Conservation (phyloP, 208 protist genomes). For the Vickermania ingenoplastis region DNA sequence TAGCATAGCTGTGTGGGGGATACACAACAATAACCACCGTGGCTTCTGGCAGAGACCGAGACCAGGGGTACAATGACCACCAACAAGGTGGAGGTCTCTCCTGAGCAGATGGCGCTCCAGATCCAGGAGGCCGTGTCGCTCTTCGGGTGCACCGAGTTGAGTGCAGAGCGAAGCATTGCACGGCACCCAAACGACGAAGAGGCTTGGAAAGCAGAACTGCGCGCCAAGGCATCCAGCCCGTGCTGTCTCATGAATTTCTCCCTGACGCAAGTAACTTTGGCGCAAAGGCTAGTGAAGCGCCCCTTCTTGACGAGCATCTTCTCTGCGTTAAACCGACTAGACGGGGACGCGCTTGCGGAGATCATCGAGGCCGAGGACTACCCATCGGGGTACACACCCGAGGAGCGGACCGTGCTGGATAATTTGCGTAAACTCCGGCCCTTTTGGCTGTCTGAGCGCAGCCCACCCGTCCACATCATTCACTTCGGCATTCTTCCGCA, state of each 20-base stretch:
- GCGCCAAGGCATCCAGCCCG: background rate
- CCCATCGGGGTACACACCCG: background rate
- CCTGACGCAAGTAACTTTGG: background rate
- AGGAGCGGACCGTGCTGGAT: background rate
- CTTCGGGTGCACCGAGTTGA: background rate
- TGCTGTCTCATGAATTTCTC: background rate
- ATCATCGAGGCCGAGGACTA: background rate
- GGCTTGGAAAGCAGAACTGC: background rate
- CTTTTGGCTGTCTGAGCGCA: background rate
- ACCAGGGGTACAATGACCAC: too few species aligned
- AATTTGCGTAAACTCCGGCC: too few species aligned
- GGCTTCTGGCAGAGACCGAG: too few species aligned
- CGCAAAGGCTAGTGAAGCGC: background rate
- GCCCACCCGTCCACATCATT: conserved; percentile 9
- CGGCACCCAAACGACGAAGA: background rate
- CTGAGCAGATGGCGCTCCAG: too few species aligned
- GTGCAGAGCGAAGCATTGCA: background rate
- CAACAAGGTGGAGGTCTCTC: too few species aligned
- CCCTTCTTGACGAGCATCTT: background rate
- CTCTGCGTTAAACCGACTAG: background rate
- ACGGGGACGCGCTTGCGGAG: background rate
- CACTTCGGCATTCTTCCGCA: conserved; percentile 17
- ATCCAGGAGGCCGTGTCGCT: too few species aligned
- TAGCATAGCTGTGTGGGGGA: too few species aligned
- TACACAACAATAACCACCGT: too few species aligned